Evolutionary conservation across 345 rosid species (phyloP), one percentile per base, ranked within the genome.

Genomic region (Heritiera littoralis): DNA sequence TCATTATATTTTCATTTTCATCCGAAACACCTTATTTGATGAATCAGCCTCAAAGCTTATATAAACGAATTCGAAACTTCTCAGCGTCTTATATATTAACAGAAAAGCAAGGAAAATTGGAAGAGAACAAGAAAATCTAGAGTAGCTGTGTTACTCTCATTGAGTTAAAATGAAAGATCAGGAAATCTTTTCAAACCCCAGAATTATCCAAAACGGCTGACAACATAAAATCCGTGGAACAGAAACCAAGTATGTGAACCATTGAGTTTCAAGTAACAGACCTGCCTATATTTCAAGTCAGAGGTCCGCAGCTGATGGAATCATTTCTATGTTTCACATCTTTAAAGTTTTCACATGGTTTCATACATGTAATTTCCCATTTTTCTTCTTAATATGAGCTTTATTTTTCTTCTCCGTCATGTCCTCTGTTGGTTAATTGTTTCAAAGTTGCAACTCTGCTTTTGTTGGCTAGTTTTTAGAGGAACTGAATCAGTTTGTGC

Each of bases 281-380:
- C 86, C 86, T 81, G 86, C 15, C 86, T 83, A 68, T 83, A 83
- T 46, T 83, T 85, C 81, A 85, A 81, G 46, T 81, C 82, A 60
- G 28, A 23, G 28, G 28, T 23, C 28, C 28, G 83, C 79, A 13
- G 88, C 78, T 61, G 79, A 63, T 12, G 88, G 86, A 60, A 67
- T 64, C 72, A 86, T 63, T 38, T 77, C 76, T 32, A 85, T 79
- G 54, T 79, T 69, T 63, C 82, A 23, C 28, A 23, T 23, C 28
- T 23, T 23, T 23, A 23, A 23, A 23, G 28, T 23, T 23, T 23
- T 23, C 28, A 23, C 28, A 23, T 23, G 28, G 28, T 23, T 23
- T 23, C 28, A 23, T 23, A 23, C 28, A 23, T 23, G 28, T 23
- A 23, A 23, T 23, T 23, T 23, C 28, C 28, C 28, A 23, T 23